Percentiles rank a stretch among this genome's conserved stretches.
These are phyloP conservation scores for Mitragyna speciosa DNA, from an alignment of 257 asterid species.

Conservation along the genomic window DNA sequence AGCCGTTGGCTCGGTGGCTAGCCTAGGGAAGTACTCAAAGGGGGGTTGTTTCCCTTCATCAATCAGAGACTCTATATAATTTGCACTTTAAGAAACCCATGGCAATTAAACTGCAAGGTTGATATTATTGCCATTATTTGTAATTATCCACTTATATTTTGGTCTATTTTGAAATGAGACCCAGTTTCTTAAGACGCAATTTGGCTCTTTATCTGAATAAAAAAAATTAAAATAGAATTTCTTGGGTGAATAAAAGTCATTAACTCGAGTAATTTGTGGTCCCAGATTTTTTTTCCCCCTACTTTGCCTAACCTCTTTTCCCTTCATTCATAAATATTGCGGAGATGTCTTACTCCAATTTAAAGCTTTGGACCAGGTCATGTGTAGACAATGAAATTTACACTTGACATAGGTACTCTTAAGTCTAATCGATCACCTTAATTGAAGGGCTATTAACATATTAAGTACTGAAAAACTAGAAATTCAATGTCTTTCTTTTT, in stretches of 20 bases:
- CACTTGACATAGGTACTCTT: not conserved
- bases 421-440: not conserved
- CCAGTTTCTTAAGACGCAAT: not conserved
- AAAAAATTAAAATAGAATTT: not conserved
- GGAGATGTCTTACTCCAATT: not conserved
- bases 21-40: too few species aligned
- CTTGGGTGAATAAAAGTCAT: not conserved
- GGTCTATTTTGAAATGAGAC: not conserved
- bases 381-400: not conserved
- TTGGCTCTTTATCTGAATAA: not conserved
- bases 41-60: too few species aligned
- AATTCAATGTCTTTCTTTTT: too few species aligned
- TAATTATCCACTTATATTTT: not conserved
- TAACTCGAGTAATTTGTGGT: not conserved
- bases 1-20: too few species aligned
- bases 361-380: not conserved
- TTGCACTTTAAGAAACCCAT: too few species aligned
- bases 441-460: not conserved
- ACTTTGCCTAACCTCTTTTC: conserved; percentile 2
- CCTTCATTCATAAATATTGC: not conserved
- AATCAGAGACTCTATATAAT: too few species aligned
- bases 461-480: not conserved
- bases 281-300: conserved; percentile 4
- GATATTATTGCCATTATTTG: too few species aligned
- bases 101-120: too few species aligned